Evolutionary conservation across 306 rosid species (phyloP).

Genomic region (Pueraria montana): DNA sequence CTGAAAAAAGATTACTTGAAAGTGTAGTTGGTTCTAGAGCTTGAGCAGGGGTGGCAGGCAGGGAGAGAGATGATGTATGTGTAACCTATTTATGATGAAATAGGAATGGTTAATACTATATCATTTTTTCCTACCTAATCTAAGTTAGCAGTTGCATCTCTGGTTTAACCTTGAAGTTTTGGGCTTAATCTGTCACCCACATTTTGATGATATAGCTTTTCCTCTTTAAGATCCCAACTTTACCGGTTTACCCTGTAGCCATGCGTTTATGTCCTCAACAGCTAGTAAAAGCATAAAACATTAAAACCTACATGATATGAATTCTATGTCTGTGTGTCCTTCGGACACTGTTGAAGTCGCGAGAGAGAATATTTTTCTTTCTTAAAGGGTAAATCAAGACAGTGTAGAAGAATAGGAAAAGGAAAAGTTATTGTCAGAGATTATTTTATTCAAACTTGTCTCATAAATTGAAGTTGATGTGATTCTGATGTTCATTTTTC

Average conservation of each 20-base stretch:
- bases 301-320: slow-evolving; percentile 10
- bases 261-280: not conserved
- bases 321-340: slow-evolving; percentile 3
- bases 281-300: not conserved
- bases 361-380: not conserved
- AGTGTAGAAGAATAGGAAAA: not conserved
- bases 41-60: not conserved
- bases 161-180: slow-evolving; percentile 5
- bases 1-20: slow-evolving; percentile 24
- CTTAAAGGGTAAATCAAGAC: not conserved
- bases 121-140: not conserved
- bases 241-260: not conserved
- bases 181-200: slow-evolving; percentile 8
- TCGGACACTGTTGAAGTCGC: slow-evolving; percentile 3
- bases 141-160: slow-evolving; percentile 22
- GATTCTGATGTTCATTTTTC: slow-evolving; percentile 14
- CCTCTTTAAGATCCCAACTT: slow-evolving; percentile 6
- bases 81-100: not conserved
- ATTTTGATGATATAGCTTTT: slow-evolving; percentile 21
- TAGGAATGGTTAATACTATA: not conserved
- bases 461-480: slow-evolving; percentile 39
- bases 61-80: slow-evolving; percentile 1
- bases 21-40: slow-evolving; percentile 12
- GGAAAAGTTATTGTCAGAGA: not conserved
- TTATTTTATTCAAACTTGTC: slow-evolving; percentile 18